These are phyloP conservation scores for Odonthalia washingtoniensis DNA, from an alignment of 31 red algal species.

Conservation along the genomic window DNA sequence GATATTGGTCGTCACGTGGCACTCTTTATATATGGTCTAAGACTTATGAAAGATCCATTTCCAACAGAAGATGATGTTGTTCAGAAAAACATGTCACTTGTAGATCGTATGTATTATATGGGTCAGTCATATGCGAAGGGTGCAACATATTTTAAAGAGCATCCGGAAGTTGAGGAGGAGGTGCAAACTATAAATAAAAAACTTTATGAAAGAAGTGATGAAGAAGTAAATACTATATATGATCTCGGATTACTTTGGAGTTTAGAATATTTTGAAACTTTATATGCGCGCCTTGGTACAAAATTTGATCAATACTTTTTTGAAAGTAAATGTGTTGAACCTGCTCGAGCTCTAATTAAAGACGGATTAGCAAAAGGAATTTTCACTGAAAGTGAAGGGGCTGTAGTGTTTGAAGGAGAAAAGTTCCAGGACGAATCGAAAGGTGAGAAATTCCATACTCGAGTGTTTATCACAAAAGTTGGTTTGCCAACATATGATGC, in stretches of 20 bases:
- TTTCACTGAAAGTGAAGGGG: background rate
- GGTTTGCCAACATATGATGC: slow-evolving; percentile 2
- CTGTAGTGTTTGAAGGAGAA: background rate
- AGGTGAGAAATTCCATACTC: background rate
- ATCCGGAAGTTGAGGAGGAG: background rate
- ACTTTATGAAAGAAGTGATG: background rate
- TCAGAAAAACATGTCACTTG: background rate
- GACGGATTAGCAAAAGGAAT: background rate
- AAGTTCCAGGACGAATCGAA: no score
- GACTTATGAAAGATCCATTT: no score
- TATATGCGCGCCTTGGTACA: background rate
- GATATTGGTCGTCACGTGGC: background rate
- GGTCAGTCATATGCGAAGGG: background rate
- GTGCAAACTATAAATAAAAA: background rate
- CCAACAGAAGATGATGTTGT: no score
- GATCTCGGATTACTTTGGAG: background rate
- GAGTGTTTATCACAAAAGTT: background rate
- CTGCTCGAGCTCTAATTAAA: no score
- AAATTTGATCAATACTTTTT: background rate
- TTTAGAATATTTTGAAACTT: background rate
- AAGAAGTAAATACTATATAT: background rate
- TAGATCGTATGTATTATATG: background rate
- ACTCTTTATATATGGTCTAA: background rate
- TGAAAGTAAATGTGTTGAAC: no score
- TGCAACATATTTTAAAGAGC: background rate